A percentile compares a stretch with the other conserved stretches of the same genome.
Conservation (phyloP, 2,329 filamentous ascomycete genomes). For the Neonectria coccinea region DNA sequence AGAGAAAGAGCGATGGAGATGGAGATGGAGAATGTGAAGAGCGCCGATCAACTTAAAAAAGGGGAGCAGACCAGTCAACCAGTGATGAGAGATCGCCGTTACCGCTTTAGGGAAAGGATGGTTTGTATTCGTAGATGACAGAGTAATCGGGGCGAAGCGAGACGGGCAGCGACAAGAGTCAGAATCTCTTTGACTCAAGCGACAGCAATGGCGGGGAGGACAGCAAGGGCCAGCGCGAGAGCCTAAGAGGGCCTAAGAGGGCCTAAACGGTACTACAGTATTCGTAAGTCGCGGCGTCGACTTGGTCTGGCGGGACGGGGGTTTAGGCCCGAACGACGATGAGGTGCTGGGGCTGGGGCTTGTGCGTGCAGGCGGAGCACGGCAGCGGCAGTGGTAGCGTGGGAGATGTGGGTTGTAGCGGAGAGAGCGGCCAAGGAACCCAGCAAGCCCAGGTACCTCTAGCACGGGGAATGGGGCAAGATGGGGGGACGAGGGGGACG, state of each 20-base stretch:
- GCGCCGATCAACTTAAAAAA: slow-evolving; percentile 47
- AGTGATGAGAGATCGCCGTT: slow-evolving; percentile 46
- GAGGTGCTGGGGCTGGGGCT: slow-evolving; percentile 24
- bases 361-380: slow-evolving; percentile 22
- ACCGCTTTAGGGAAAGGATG: slow-evolving; percentile 40
- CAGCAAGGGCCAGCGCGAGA: not conserved
- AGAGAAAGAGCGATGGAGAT: slow-evolving; percentile 26
- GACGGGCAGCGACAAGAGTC: slow-evolving; percentile 29
- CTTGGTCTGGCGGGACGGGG: slow-evolving; percentile 15
- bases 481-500: slow-evolving; percentile 31
- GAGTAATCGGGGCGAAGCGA: slow-evolving; percentile 35
- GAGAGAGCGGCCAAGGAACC: slow-evolving; percentile 1
- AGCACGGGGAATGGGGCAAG: slow-evolving; percentile 26
- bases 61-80: slow-evolving; percentile 35
- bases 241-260: slow-evolving; percentile 15
- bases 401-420: slow-evolving; percentile 7
- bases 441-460: slow-evolving; percentile 17
- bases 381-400: slow-evolving; percentile 27
- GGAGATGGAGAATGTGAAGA: slow-evolving; percentile 35
- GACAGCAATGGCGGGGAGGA: slow-evolving; percentile 2
- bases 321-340: slow-evolving; percentile 19
- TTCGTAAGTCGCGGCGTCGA: not conserved
- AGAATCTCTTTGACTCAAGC: slow-evolving; percentile 22
- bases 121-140: slow-evolving; percentile 29
- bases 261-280: not conserved